Percentiles rank a stretch among this genome's conserved stretches.
Conservation (phyloP, 768 basidiomycete genomes). For the Termitomyces sp. region DNA sequence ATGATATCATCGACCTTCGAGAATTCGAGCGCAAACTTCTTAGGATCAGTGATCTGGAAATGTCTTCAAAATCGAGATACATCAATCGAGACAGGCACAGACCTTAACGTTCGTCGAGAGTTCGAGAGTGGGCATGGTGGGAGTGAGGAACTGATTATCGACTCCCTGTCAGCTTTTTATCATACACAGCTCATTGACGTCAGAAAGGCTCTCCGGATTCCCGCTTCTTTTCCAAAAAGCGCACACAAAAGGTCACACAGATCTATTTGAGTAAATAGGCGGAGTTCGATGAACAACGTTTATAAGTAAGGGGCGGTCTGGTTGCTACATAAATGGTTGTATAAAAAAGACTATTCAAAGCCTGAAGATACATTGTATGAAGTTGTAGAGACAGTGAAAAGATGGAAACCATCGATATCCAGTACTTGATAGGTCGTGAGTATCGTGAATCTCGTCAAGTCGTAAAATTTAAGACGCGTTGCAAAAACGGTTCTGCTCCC, state of each 20-base stretch:
- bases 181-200: background rate
- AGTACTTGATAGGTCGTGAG: background rate
- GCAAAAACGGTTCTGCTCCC: background rate
- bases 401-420: background rate
- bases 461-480: background rate
- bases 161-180: background rate
- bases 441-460: background rate
- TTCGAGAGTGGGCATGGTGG: conserved; percentile 36
- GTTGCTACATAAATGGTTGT: background rate
- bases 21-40: conserved; percentile 44
- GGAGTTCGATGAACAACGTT: background rate
- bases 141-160: background rate
- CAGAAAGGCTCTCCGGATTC: background rate
- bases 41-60: conserved; percentile 29
- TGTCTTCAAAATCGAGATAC: background rate
- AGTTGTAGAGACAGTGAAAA: background rate
- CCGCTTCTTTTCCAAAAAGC: background rate
- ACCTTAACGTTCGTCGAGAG: conserved; percentile 42
- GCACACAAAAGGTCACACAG: background rate
- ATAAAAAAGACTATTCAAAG: background rate
- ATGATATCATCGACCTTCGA: conserved; percentile 39
- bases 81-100: too few species aligned
- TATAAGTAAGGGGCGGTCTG: background rate
- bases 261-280: background rate
- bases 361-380: background rate